A percentile compares a stretch with the other conserved stretches of the same genome.
Evolutionary conservation across 2,329 filamentous ascomycete genomes (phyloP).

Genomic region (Gremmenia infestans): DNA sequence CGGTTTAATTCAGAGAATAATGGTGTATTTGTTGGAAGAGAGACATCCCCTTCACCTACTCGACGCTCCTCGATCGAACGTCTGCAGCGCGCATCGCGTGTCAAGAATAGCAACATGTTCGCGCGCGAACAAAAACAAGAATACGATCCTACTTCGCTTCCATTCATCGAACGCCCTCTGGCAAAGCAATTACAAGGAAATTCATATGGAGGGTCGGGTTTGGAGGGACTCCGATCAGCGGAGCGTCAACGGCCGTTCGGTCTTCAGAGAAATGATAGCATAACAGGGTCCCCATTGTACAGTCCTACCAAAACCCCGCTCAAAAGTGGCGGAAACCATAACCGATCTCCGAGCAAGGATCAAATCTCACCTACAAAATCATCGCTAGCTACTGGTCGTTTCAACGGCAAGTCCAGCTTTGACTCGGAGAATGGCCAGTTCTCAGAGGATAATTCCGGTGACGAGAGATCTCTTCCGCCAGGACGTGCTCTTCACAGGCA

Average conservation of each 20-base stretch:
- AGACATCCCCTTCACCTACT: conserved; percentile 58
- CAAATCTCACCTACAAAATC: conserved; percentile 82
- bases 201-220: conserved; percentile 56
- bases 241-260: conserved; percentile 37
- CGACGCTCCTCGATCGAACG: conserved; percentile 92
- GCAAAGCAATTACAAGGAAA: conserved; percentile 69
- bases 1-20: conserved; percentile 73
- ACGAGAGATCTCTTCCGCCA: conserved; percentile 55
- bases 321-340: conserved; percentile 30
- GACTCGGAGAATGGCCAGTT: conserved; percentile 65
- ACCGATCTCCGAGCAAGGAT: conserved; percentile 58
- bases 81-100: conserved; percentile 86
- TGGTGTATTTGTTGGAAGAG: conserved; percentile 50
- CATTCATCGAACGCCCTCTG: conserved; percentile 76
- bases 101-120: conserved; percentile 98
- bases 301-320: conserved; percentile 41
- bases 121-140: conserved; percentile 87
- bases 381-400: conserved; percentile 66
- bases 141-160: conserved; percentile 78
- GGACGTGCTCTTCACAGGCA: conserved; percentile 72
- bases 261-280: conserved; percentile 53
- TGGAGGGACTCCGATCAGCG: conserved; percentile 49
- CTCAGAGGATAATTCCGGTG: conserved; percentile 59
- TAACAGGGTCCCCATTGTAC: conserved; percentile 53
- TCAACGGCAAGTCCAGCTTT: conserved; percentile 57